Conservation (phyloP, 2,329 filamentous ascomycete species). For the Alternaria arborescens region DNA sequence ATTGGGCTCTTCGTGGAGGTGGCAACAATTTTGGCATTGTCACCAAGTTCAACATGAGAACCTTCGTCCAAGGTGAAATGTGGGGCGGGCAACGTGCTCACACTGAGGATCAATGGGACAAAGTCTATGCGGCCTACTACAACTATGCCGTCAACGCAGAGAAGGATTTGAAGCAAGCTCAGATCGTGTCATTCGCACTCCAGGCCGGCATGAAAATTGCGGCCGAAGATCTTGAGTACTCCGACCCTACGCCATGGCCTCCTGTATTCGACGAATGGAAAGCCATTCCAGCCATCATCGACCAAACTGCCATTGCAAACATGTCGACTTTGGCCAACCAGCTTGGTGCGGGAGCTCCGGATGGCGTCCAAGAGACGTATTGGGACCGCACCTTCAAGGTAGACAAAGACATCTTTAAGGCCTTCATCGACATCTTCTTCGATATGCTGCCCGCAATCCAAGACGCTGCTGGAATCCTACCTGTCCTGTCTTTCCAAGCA, state of each 20-base stretch:
- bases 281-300: conserved; percentile 35
- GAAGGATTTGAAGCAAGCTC: conserved; percentile 27
- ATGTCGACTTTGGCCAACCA: conserved; percentile 32
- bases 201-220: conserved; percentile 29
- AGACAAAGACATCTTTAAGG: conserved; percentile 29
- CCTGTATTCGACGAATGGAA: conserved; percentile 39
- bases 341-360: conserved; percentile 23
- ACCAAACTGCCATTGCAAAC: conserved; percentile 34
- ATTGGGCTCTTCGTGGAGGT: conserved; percentile 49
- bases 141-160: conserved; percentile 25
- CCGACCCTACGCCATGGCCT: conserved; percentile 30
- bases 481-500: conserved; percentile 38
- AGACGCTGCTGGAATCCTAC: conserved; percentile 33
- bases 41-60: conserved; percentile 36
- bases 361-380: conserved; percentile 36
- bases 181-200: conserved; percentile 33
- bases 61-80: conserved; percentile 37
- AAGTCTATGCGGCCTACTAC: conserved; percentile 28
- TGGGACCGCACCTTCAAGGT: conserved; percentile 40
- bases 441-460: conserved; percentile 31
- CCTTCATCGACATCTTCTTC: conserved; percentile 34
- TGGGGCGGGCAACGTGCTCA: conserved; percentile 37
- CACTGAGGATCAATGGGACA: conserved; percentile 27
- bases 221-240: conserved; percentile 34
- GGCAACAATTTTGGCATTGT: conserved; percentile 48